Percentiles rank a stretch among this genome's conserved stretches.
Evolutionary conservation across 108 stramenopile species (phyloP).

Genomic region (Nitzschia sp.): DNA sequence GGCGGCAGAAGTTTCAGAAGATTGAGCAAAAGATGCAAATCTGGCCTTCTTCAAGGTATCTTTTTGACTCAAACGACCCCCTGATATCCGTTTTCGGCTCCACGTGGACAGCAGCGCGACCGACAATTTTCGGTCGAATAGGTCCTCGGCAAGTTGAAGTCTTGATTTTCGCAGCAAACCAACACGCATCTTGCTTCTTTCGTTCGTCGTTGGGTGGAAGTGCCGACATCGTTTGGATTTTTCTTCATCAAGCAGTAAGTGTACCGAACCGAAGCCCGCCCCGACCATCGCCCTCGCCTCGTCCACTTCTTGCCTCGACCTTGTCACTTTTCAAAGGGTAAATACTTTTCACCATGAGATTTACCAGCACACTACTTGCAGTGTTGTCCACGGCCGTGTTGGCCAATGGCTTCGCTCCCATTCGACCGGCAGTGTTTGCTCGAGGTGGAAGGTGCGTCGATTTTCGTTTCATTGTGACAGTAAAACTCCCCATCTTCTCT

Average conservation of each 20-base stretch:
- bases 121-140: conserved; percentile 5
- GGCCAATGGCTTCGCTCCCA: conserved; percentile 25
- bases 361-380: conserved; percentile 7
- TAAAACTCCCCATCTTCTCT: neutral
- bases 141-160: conserved; percentile 20
- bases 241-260: neutral
- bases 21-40: neutral
- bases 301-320: too few relatives aligned
- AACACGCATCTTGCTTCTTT: neutral
- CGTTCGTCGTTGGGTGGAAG: too few relatives aligned
- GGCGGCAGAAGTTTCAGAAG: too few relatives aligned
- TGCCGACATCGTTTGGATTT: too few relatives aligned
- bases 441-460: conserved; percentile 31
- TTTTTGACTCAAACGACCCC: neutral
- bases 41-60: neutral
- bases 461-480: neutral
- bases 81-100: neutral
- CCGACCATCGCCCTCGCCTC: too few relatives aligned
- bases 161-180: neutral
- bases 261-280: neutral
- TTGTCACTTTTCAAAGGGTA: neutral
- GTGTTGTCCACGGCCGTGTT: conserved; percentile 15
- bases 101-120: conserved; percentile 9
- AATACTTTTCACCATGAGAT: conserved; percentile 9
- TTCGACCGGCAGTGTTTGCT: conserved; percentile 4